Percentiles rank a stretch among this genome's conserved stretches.
Conservation (phyloP, 495 filamentous ascomycete genomes). For the Aspergillus funiculosus region DNA sequence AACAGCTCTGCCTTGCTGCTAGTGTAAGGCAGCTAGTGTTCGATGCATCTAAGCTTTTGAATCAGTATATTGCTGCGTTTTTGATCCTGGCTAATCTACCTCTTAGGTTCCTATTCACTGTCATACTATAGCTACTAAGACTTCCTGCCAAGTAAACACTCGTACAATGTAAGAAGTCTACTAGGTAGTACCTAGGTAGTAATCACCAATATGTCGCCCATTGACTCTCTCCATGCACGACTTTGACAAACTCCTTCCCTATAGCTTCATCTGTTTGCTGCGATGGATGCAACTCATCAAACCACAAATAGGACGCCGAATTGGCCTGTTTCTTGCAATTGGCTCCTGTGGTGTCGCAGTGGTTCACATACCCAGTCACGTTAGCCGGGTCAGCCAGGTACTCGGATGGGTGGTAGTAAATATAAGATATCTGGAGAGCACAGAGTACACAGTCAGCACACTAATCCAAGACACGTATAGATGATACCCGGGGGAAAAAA, state of each 20-base stretch:
- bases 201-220: conserved; percentile 49
- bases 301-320: conserved; percentile 46
- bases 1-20: neutral
- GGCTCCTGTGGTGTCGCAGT: conserved; percentile 43
- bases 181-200: neutral
- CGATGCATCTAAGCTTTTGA: no score
- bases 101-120: no score
- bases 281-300: conserved; percentile 65
- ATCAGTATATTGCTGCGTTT: no score
- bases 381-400: conserved; percentile 59
- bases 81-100: no score
- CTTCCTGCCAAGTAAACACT: no score
- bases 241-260: conserved; percentile 55
- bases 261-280: conserved; percentile 49
- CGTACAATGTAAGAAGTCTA: no score
- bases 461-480: neutral
- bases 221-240: conserved; percentile 50
- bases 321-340: conserved; percentile 25
- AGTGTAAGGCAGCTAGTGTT: no score
- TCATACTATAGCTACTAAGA: no score
- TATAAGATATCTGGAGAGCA: conserved; percentile 60
- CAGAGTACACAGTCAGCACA: neutral
- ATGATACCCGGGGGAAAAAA: neutral
- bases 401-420: conserved; percentile 50
- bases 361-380: conserved; percentile 49